Percentiles rank a stretch among this genome's conserved stretches.
phyloP scores from a whole-genome alignment of 768 basidiomycete species.

The Cytidiella melzeri region DNA sequence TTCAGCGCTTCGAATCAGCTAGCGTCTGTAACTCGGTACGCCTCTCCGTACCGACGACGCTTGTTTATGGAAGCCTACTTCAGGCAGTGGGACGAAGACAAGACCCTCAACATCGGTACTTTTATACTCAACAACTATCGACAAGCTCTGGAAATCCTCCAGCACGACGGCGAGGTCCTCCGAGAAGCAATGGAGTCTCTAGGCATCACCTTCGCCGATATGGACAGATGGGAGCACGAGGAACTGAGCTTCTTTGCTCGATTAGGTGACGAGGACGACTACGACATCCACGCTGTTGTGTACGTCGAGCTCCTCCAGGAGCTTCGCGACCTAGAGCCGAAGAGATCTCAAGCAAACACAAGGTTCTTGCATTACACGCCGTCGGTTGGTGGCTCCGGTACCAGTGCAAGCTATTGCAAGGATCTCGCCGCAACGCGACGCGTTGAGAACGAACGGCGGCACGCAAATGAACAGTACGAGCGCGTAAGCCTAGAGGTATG shows the following conservation, averaged over 20 bases:
- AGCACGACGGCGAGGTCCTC: too few species aligned
- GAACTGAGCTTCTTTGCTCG: conserved; percentile 23
- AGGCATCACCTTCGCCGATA: too few species aligned
- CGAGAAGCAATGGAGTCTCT: too few species aligned
- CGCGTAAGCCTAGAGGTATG: conserved; percentile 14
- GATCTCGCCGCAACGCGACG: conserved; percentile 15
- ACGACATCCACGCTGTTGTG: too few species aligned
- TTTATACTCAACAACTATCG: too few species aligned
- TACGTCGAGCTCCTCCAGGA: conserved; percentile 25
- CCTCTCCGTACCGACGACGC: conserved; percentile 8
- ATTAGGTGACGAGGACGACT: conserved; percentile 25
- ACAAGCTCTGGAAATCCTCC: too few species aligned
- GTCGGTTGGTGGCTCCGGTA: neutral
- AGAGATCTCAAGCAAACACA: neutral
- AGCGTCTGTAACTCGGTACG: conserved; percentile 11
- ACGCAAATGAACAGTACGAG: too few species aligned
- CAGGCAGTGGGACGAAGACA: too few species aligned
- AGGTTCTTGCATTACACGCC: neutral
- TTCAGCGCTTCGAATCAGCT: too few species aligned
- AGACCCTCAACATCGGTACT: too few species aligned
- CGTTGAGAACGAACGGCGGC: conserved; percentile 20
- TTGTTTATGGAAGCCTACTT: conserved; percentile 8
- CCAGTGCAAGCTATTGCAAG: neutral
- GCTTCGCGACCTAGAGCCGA: conserved; percentile 7
- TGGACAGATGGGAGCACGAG: conserved; percentile 20